Evolutionary conservation across 768 basidiomycete species (phyloP), one percentile per base, ranked within the genome.

Genomic region (Tulasnella sp.): DNA sequence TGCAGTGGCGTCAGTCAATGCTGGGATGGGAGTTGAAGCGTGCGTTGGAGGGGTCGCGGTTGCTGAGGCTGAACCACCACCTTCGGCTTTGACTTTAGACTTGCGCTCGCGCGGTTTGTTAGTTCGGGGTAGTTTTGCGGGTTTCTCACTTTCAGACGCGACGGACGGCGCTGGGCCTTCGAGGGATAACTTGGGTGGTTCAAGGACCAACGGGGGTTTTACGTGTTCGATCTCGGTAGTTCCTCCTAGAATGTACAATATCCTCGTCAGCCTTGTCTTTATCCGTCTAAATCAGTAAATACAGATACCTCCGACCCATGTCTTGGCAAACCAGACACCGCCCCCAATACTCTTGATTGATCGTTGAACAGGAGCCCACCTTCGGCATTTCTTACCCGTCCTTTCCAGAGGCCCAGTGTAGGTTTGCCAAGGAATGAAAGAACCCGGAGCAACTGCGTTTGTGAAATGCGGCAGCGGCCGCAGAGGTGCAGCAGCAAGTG

Each of bases 361-460:
- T 31, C 71, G 40, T 45, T 40, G 31, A n/a, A 72, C 71, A 17
- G 40, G 25, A 22, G 25, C 36, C 71, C 71, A 72, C 19, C 38
- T 40, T 25, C 73, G 42, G 36, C 73, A 74, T 37, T 58, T 31
- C 73, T 39, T 70, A 12, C 31, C 37, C 6, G 69, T 58, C 73
- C 54, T 54, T 19, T 74, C 73, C 1, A 74, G 58, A 19, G 73
- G 73, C 14, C 73, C 73, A 58, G 42, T 37, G 39, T 74, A 74
- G 12, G 42, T 54, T 12, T 58, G 45, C 73, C 73, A 74, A 11
- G 54, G 36, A 42, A 49, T 38, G 37, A 34, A 54, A 22, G 37
- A 52, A 42, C 49, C 73, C 15, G 73, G 73, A 22, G 45, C 73
- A 19, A 74, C 58, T 19, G 73, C 3, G 73, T 74, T 74, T 9